Base-by-base conservation (phyloP, 2,329 filamentous ascomycete genomes). In the Botrytis medusae region DNA sequence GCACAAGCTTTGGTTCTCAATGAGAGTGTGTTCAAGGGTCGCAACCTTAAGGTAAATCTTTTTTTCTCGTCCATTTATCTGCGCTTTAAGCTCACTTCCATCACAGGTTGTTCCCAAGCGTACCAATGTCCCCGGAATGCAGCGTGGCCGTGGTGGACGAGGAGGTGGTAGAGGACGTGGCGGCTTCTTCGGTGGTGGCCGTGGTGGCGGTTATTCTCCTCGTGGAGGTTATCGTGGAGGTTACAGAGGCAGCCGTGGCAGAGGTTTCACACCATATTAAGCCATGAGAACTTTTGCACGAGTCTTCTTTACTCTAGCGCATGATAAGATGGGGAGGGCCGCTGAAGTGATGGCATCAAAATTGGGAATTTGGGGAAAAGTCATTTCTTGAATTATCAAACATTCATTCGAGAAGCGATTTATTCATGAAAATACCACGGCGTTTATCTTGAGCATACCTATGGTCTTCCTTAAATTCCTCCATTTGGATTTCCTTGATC, bases 41-140 rank as follows among this genome's bases (percentile, higher is more conserved):
- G 96, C 80, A 97, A 96, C 83, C 90, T 99, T 82, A 99, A 99
- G 90, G 96, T 98, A 81, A 77, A 83, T 74, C 69, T 48, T 48
- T 42, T 42, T 54, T 34, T 34, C 10, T 70, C 57, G 25, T 16
- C 51, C n/a, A 34, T 37, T 20, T 71, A 16, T 4, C 34, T 57
- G 48, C 22, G 16, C 16, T 68, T 57, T 20, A 29, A 57, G 34
- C 65, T 61, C 60, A 74, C n/a, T 25, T 42, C 51, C 44, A 62
- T 46, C 61, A 54, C 74, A 93, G 91, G 91, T 93, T 73, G 90
- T 91, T 34, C 95, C 96, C 48, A 99, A 99, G 86, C 92, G 96
- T 75, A 99, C 96, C 78, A 99, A 99, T 82, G 86, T 99, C 71
- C 96, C 96, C 1, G 96, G 96, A 74, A 95, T 99, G 94, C 92